These are phyloP conservation scores for Setomelanomma holmii DNA, from an alignment of 2,329 filamentous ascomycete species.

Conservation along the genomic window DNA sequence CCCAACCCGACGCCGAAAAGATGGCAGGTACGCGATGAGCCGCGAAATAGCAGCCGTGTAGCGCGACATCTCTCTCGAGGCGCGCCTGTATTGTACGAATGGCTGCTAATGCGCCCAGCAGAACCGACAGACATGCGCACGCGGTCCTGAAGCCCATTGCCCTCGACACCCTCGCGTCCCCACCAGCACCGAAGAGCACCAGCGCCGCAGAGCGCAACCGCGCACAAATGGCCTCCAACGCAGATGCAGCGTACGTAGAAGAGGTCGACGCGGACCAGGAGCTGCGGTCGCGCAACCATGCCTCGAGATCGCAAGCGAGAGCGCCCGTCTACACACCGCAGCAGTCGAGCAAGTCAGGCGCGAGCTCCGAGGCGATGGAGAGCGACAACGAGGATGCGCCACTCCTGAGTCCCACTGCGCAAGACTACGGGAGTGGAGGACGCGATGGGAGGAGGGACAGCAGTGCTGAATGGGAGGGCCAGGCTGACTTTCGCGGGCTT, in stretches of 20 bases:
- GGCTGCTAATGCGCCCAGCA: constrained; percentile 1
- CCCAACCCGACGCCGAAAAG: constrained; percentile 15
- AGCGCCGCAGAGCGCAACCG: not conserved
- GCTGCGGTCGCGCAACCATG: constrained; percentile 20
- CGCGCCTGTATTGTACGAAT: not conserved
- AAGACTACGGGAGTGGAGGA: constrained; percentile 18
- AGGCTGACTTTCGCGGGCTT: constrained; percentile 49
- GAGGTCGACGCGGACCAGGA: constrained; percentile 40
- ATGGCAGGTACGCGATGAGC: constrained; percentile 8
- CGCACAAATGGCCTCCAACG: constrained; percentile 29
- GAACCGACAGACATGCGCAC: constrained; percentile 23
- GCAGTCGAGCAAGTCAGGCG: constrained; percentile 19
- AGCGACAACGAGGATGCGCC: constrained; percentile 36
- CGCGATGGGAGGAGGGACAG: constrained; percentile 11
- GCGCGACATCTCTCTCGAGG: constrained; percentile 1
- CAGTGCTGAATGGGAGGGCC: constrained; percentile 41
- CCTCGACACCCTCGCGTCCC: constrained; percentile 10
- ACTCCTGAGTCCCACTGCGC: constrained; percentile 27
- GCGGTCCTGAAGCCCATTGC: constrained; percentile 10
- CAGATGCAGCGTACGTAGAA: constrained; percentile 37
- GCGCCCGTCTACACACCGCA: constrained; percentile 12
- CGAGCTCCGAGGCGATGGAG: constrained; percentile 17
- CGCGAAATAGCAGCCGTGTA: not conserved
- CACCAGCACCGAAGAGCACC: not conserved
- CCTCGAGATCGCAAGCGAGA: constrained; percentile 17